Evolutionary conservation across 805 yeast genomes (phyloP).

Genomic region (Candida montana): DNA sequence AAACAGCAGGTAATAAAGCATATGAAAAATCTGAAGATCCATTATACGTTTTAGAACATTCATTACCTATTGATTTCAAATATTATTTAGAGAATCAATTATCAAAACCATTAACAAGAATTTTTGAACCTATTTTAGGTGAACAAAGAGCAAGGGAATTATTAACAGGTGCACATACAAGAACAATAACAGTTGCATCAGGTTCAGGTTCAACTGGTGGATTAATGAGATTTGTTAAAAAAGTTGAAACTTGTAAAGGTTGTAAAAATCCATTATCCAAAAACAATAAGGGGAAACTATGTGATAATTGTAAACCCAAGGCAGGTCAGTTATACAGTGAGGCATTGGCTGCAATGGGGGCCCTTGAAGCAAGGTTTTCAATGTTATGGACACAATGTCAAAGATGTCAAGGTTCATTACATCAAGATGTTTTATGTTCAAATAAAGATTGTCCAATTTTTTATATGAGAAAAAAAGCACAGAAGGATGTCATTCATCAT

Average conservation of each 20-base stretch:
- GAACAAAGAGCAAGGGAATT: constrained; percentile 75
- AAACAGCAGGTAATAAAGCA: constrained; percentile 73
- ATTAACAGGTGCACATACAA: constrained; percentile 77
- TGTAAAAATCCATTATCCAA: constrained; percentile 72
- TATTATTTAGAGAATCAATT: constrained; percentile 91
- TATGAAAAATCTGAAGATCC: constrained; percentile 98
- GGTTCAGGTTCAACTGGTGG: constrained; percentile 59
- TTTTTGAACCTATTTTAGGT: constrained; percentile 92
- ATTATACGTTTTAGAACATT: constrained; percentile 82
- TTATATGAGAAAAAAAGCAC: constrained; percentile 76
- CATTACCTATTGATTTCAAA: constrained; percentile 89
- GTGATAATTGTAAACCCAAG: constrained; percentile 67
- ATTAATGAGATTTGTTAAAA: constrained; percentile 84
- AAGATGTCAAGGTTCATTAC: constrained; percentile 92
- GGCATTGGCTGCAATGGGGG: constrained; percentile 74
- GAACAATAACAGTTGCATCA: constrained; percentile 57
- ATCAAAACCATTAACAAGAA: constrained; percentile 86
- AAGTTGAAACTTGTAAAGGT: constrained; percentile 81
- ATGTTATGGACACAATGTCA: constrained; percentile 98
- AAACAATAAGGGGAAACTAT: constrained; percentile 66
- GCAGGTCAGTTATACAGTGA: constrained; percentile 80
- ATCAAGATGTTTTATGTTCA: constrained; percentile 92
- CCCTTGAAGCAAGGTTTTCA: constrained; percentile 75
- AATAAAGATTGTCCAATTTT: constrained; percentile 97
- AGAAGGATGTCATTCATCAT: constrained; percentile 36